phyloP scores from a whole-genome alignment of 139 green algal genomes.

The Tetratostichococcus sp. region DNA sequence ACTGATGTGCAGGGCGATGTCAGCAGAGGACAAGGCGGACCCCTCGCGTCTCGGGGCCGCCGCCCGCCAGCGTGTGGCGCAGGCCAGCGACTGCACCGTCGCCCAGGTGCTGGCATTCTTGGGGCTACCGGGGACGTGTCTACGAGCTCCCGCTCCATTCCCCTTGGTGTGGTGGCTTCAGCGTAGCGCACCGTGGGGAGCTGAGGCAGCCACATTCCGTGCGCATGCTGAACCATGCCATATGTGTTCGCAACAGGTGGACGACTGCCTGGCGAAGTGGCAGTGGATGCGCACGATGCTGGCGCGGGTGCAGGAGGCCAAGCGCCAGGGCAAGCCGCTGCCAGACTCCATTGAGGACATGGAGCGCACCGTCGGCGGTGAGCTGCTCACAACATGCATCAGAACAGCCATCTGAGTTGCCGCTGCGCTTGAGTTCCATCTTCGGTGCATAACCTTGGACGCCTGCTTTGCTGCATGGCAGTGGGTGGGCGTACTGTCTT shows the following conservation, averaged over 20 bases:
- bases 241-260: constrained; percentile 5
- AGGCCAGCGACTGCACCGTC: constrained; percentile 4
- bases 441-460: too few relatives aligned
- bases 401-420: too few relatives aligned
- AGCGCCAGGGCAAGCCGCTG: constrained; percentile 13
- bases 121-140: too few relatives aligned
- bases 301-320: constrained; percentile 1
- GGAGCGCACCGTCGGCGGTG: constrained; percentile 3
- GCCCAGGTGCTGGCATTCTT: too few relatives aligned
- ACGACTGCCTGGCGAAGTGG: constrained; percentile 26
- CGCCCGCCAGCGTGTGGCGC: constrained; percentile 4
- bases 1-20: constrained; percentile 8
- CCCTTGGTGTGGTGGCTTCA: too few relatives aligned
- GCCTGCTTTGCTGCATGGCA: too few relatives aligned
- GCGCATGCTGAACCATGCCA: background rate
- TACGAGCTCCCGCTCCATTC: too few relatives aligned
- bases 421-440: too few relatives aligned
- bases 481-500: too few relatives aligned
- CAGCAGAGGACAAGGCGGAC: constrained; percentile 8
- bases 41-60: background rate
- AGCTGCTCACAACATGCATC: too few relatives aligned
- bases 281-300: constrained; percentile 12
- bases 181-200: too few relatives aligned
- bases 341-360: constrained; percentile 9
- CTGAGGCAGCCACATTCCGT: background rate